These are phyloP conservation scores for Setaria italica DNA, from an alignment of 202 grass and related monocot species.

Conservation along the genomic window DNA sequence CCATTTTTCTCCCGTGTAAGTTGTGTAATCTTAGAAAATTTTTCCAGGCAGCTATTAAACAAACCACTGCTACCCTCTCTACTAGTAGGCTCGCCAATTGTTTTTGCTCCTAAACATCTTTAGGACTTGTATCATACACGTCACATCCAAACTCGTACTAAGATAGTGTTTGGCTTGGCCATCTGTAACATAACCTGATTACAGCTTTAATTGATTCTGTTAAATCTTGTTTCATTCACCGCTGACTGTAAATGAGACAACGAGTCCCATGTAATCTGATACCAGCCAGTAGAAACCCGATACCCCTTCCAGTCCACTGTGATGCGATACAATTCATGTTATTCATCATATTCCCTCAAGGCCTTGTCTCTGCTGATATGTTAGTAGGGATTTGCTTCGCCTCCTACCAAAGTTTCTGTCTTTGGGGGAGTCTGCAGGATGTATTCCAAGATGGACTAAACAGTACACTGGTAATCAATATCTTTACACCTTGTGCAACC, in stretches of 20 bases:
- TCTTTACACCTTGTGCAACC: neutral
- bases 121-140: neutral
- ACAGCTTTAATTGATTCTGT: too few relatives aligned
- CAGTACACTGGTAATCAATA: neutral
- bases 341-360: too few relatives aligned
- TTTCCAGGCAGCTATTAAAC: conserved; percentile 1
- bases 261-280: too few relatives aligned
- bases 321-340: too few relatives aligned
- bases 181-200: neutral
- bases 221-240: too few relatives aligned
- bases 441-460: neutral
- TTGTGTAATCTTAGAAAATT: conserved; percentile 29
- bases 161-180: neutral
- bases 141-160: neutral
- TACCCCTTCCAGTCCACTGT: too few relatives aligned
- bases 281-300: too few relatives aligned
- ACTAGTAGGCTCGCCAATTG: conserved; percentile 17
- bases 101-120: conserved; percentile 34
- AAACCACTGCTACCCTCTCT: conserved; percentile 21
- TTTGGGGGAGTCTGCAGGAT: neutral
- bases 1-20: neutral
- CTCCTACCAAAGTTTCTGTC: neutral
- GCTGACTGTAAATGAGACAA: too few relatives aligned
- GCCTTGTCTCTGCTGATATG: too few relatives aligned
- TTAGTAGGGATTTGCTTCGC: too few relatives aligned